Evolutionary conservation across 345 rosid genomes (phyloP).

Genomic region (Eutrema heterophyllum): DNA sequence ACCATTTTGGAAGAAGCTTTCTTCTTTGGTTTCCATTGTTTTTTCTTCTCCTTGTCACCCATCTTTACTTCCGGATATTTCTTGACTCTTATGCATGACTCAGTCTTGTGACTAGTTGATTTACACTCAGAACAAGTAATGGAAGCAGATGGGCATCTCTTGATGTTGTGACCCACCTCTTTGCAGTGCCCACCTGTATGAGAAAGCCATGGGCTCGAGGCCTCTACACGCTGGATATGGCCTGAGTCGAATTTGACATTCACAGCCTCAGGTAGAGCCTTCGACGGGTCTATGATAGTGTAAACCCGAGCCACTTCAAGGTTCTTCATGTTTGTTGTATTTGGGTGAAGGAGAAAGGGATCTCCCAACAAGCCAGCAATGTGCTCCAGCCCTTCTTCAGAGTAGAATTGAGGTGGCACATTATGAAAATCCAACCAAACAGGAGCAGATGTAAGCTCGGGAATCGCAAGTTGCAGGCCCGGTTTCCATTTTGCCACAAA

Average conservation of each 20-base stretch:
- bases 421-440: background rate
- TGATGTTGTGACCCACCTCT: background rate
- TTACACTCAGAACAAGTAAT: background rate
- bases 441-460: background rate
- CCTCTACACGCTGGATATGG: background rate
- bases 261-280: background rate
- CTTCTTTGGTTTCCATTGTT: too few species aligned
- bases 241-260: background rate
- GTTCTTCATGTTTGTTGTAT: background rate
- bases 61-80: too few species aligned
- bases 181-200: background rate
- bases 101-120: background rate
- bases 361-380: background rate
- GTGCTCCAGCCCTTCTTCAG: background rate
- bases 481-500: background rate
- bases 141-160: background rate
- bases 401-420: background rate
- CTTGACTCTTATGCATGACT: too few species aligned
- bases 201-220: background rate
- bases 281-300: background rate
- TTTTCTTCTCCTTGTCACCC: too few species aligned
- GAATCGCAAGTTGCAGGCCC: background rate
- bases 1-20: too few species aligned
- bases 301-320: background rate
- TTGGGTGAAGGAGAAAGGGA: background rate